A percentile compares a stretch with the other conserved stretches of the same genome.
Conservation (phyloP, 2,329 filamentous ascomycete genomes). For the Coniella lustricola region DNA sequence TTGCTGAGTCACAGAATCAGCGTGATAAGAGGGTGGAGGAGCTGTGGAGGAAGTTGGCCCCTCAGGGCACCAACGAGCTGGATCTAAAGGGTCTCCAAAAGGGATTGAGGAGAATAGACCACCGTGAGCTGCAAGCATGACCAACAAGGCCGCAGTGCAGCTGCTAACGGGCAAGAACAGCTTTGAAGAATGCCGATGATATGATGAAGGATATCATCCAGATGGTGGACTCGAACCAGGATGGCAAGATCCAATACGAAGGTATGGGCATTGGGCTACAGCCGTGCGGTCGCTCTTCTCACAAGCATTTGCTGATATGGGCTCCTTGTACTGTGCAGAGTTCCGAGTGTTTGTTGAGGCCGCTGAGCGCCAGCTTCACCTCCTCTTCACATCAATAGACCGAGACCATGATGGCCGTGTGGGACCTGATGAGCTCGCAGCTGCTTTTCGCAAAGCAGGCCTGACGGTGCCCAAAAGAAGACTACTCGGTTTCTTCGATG, state of each 20-base stretch:
- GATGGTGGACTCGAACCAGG: conserved; percentile 75
- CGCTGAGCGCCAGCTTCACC: conserved; percentile 75
- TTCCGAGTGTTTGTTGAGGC: conserved; percentile 83
- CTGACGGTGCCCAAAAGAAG: conserved; percentile 71
- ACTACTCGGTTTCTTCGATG: conserved; percentile 76
- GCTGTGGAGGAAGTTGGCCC: conserved; percentile 79
- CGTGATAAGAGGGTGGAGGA: conserved; percentile 75
- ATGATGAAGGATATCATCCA: conserved; percentile 75
- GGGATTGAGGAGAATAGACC: conserved; percentile 81
- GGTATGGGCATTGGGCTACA: not conserved
- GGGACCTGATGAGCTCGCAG: conserved; percentile 74
- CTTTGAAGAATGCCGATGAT: conserved; percentile 82
- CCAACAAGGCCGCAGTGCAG: conserved; percentile 2
- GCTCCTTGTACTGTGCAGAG: conserved; percentile 46
- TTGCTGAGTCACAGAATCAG: conserved; percentile 69
- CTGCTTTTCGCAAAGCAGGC: conserved; percentile 71
- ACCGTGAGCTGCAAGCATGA: conserved; percentile 53
- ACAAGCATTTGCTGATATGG: conserved; percentile 3
- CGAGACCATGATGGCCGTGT: conserved; percentile 77
- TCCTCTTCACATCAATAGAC: conserved; percentile 83
- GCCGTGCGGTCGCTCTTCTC: not conserved
- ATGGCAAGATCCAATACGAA: conserved; percentile 86
- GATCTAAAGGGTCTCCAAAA: conserved; percentile 79
- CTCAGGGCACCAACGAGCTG: conserved; percentile 67
- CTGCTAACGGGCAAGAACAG: conserved; percentile 26